phyloP scores from a whole-genome alignment of 2,329 filamentous ascomycete genomes.

The Botryotinia globosa region DNA sequence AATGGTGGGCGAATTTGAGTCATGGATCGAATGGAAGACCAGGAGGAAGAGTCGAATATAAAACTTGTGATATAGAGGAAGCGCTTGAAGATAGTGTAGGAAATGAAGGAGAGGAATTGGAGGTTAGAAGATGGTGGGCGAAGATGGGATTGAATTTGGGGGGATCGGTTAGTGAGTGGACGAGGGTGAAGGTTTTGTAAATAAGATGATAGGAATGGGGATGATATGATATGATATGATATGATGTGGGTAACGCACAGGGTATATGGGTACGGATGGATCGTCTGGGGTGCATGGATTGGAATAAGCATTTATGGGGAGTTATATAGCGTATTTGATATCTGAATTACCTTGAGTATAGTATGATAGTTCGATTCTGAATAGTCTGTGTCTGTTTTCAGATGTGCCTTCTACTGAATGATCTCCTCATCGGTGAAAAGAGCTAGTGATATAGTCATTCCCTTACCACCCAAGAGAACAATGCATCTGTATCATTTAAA shows the following conservation, averaged over 20 bases:
- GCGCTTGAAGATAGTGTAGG: conserved; percentile 83
- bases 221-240: not conserved
- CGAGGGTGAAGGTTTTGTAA: conserved; percentile 55
- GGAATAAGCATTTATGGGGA: not conserved
- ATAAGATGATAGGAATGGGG: not conserved
- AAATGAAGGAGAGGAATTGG: conserved; percentile 56
- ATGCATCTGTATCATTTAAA: not conserved
- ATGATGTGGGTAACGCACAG: not conserved
- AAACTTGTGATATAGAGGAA: conserved; percentile 93
- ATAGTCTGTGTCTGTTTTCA: not conserved
- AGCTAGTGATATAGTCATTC: not conserved
- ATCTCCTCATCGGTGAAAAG: not conserved
- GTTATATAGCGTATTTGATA: not conserved
- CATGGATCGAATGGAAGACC: conserved; percentile 49
- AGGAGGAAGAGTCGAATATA: conserved; percentile 79
- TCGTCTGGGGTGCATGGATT: not conserved
- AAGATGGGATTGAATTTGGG: conserved; percentile 66
- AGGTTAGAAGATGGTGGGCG: conserved; percentile 85
- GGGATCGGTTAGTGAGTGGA: conserved; percentile 69
- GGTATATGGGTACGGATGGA: not conserved
- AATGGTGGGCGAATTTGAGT: conserved; percentile 80
- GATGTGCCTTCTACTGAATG: not conserved
- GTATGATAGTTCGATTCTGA: not conserved
- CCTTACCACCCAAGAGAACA: accelerated
- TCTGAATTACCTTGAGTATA: not conserved